Percentiles rank a stretch among this genome's conserved stretches.
Conservation (phyloP, 305 asterid species). For the Striga hermonthica region DNA sequence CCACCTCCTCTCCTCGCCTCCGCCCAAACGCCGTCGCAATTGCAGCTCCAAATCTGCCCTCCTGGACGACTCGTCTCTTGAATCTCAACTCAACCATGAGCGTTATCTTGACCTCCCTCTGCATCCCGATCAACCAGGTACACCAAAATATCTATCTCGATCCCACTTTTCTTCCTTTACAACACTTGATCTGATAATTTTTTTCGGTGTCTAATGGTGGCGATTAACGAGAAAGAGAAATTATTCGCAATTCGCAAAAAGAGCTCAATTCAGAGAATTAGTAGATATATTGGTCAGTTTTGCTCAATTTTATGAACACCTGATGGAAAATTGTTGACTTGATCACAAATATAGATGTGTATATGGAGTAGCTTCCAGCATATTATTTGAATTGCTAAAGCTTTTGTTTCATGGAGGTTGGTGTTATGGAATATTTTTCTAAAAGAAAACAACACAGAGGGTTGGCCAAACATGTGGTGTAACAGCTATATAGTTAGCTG, state of each 20-base stretch:
- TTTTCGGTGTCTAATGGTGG: not conserved
- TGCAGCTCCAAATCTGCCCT: conserved; percentile 32
- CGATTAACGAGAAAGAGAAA: not conserved
- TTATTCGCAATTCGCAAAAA: too few relatives aligned
- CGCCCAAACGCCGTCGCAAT: conserved; percentile 68
- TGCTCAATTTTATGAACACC: not conserved
- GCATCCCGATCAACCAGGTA: conserved; percentile 62
- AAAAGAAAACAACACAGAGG: conserved; percentile 19
- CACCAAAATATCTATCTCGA: not conserved
- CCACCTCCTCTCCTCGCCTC: conserved; percentile 82
- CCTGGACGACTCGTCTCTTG: conserved; percentile 41
- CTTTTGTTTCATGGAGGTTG: conserved; percentile 20
- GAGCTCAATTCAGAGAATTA: not conserved
- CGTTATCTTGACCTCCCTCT: conserved; percentile 74
- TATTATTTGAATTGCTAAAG: conserved; percentile 1
- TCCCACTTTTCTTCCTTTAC: not conserved
- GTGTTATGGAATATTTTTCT: conserved; percentile 34
- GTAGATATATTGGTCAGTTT: not conserved
- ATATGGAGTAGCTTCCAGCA: not conserved
- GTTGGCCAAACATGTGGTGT: conserved; percentile 40
- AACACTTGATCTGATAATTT: not conserved
- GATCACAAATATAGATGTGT: not conserved
- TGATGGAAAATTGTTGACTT: too few relatives aligned
- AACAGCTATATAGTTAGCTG: conserved; percentile 21
- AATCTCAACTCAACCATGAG: conserved; percentile 62